phyloP scores from a whole-genome alignment of 257 asterid genomes.

The Przewalskia tangutica region DNA sequence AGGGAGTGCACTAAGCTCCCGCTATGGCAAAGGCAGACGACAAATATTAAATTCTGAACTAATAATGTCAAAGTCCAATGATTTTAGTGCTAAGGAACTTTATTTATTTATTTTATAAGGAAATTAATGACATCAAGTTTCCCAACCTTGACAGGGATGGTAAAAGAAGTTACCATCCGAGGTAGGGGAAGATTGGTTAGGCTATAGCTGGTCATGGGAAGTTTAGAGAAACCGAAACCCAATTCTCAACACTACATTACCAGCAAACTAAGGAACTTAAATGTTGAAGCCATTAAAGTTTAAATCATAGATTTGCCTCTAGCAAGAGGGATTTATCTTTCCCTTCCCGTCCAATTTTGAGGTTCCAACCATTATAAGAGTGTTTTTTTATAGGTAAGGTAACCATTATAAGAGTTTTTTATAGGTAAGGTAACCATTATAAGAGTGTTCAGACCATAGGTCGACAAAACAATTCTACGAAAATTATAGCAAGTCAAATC shows the following conservation, averaged over 20 bases:
- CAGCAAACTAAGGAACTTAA: slow-evolving; percentile 17
- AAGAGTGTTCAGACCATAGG: neutral
- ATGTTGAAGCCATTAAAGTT: neutral
- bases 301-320: neutral
- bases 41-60: neutral
- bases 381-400: neutral
- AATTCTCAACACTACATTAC: slow-evolving; percentile 42
- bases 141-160: slow-evolving; percentile 30
- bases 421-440: neutral
- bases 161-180: slow-evolving; percentile 13
- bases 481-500: neutral
- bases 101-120: neutral
- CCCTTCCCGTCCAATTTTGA: neutral
- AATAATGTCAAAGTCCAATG: neutral
- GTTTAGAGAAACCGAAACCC: slow-evolving; percentile 23
- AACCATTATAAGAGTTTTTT: neutral
- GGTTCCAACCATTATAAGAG: neutral
- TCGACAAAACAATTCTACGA: neutral
- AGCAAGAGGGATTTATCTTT: neutral
- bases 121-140: neutral
- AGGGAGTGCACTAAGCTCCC: no score
- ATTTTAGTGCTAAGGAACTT: neutral
- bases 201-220: slow-evolving; percentile 44
- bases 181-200: slow-evolving; percentile 26
- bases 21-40: neutral